Percentiles rank a stretch among this genome's conserved stretches.
Conservation (phyloP, 306 rosid species). For the Sicyos baderoa region DNA sequence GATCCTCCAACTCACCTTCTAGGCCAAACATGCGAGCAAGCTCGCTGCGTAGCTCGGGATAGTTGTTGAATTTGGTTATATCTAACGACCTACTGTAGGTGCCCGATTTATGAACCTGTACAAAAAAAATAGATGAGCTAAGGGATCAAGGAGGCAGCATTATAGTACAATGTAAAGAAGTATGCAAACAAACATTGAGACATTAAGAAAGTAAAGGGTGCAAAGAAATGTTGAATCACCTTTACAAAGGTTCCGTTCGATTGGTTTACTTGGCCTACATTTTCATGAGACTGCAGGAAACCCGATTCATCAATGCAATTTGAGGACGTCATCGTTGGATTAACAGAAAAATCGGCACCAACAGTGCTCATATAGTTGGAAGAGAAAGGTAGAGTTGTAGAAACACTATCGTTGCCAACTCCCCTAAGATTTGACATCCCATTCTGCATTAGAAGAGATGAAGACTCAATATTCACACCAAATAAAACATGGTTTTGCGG, state of each 20-base stretch:
- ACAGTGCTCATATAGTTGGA: slow-evolving; percentile 58
- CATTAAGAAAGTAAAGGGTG: not conserved
- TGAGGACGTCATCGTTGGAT: slow-evolving; percentile 49
- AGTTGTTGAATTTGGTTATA: slow-evolving; percentile 71
- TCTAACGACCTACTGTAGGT: slow-evolving; percentile 55
- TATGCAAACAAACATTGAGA: not conserved
- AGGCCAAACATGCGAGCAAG: slow-evolving; percentile 84
- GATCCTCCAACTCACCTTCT: slow-evolving; percentile 82
- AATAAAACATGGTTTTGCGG: slow-evolving; percentile 77
- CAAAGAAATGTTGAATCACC: slow-evolving; percentile 33
- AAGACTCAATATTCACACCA: slow-evolving; percentile 83
- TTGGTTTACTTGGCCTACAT: slow-evolving; percentile 52
- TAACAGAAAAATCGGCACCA: slow-evolving; percentile 46
- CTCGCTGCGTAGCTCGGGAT: slow-evolving; percentile 73
- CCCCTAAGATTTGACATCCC: slow-evolving; percentile 58
- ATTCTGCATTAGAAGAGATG: slow-evolving; percentile 70
- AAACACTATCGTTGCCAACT: slow-evolving; percentile 38
- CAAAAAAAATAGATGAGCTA: too few species aligned
- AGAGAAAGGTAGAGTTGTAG: slow-evolving; percentile 48
- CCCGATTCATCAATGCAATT: slow-evolving; percentile 61
- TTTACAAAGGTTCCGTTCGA: slow-evolving; percentile 71
- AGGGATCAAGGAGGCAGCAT: too few species aligned
- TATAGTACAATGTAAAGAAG: not conserved
- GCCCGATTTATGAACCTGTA: slow-evolving; percentile 48
- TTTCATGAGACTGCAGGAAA: slow-evolving; percentile 57